Evolutionary conservation across 2,329 filamentous ascomycete species (phyloP).

Genomic region (Lachnellula occidentalis): DNA sequence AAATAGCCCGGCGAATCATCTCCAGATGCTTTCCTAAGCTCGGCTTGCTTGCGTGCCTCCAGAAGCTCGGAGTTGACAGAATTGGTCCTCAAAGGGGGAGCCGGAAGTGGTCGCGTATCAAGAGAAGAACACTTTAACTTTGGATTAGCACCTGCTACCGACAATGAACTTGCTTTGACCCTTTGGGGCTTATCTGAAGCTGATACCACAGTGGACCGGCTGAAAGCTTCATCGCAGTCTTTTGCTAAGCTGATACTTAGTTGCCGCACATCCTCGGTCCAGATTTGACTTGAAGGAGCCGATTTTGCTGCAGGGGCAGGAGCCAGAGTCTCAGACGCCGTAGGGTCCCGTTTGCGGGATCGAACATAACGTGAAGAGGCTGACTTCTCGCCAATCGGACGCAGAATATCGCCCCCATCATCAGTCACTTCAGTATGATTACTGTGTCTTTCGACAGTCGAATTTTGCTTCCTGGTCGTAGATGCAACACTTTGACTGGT

Average conservation of each 20-base stretch:
- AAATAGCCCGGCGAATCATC: conserved; percentile 41
- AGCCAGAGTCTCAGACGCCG: conserved; percentile 4
- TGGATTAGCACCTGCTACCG: not conserved
- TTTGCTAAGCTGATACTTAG: conserved; percentile 82
- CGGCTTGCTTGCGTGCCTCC: conserved; percentile 27
- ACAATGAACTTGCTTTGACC: not conserved
- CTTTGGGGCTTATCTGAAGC: not conserved
- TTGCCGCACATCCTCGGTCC: conserved; percentile 74
- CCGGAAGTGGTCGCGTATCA: conserved; percentile 28
- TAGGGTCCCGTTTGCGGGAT: conserved; percentile 23
- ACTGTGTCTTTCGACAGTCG: conserved; percentile 12
- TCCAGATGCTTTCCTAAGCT: conserved; percentile 24
- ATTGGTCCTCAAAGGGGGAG: conserved; percentile 26
- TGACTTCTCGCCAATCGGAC: conserved; percentile 8
- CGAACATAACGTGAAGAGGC: conserved; percentile 26
- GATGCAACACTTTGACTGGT: conserved; percentile 9
- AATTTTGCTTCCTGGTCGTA: not conserved
- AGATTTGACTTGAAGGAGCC: conserved; percentile 30
- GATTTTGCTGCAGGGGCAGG: conserved; percentile 10
- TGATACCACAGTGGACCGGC: conserved; percentile 49
- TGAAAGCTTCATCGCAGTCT: conserved; percentile 90
- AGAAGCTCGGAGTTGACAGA: conserved; percentile 27
- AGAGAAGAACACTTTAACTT: conserved; percentile 14
- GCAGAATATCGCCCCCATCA: conserved; percentile 17
- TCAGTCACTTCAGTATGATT: conserved; percentile 21